Evolutionary conservation across 768 basidiomycete species (phyloP).

Genomic region (Lactarius vividus): DNA sequence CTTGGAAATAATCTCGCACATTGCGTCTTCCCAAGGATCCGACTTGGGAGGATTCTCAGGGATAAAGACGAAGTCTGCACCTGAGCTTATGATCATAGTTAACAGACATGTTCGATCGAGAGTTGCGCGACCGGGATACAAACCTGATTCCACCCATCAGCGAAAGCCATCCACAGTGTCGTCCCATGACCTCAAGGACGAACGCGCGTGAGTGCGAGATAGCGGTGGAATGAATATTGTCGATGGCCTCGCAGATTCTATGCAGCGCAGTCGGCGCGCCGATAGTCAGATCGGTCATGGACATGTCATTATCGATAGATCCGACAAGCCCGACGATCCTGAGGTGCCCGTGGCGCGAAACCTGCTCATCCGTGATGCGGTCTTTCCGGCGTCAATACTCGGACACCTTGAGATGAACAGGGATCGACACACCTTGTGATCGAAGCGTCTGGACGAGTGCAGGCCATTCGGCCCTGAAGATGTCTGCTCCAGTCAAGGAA

Average conservation of each 20-base stretch:
- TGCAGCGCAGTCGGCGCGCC: slow-evolving; percentile 95
- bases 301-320: slow-evolving; percentile 99
- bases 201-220: slow-evolving; percentile 95
- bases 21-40: slow-evolving; percentile 85
- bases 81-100: slow-evolving; percentile 48
- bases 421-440: slow-evolving; percentile 47
- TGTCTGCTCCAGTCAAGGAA: slow-evolving; percentile 92
- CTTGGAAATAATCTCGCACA: slow-evolving; percentile 81
- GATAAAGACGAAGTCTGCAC: slow-evolving; percentile 97
- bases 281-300: slow-evolving; percentile 94
- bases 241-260: slow-evolving; percentile 96
- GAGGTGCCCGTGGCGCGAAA: slow-evolving; percentile 72
- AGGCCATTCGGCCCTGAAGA: slow-evolving; percentile 94
- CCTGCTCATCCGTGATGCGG: slow-evolving; percentile 73
- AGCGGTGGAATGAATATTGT: slow-evolving; percentile 97
- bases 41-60: slow-evolving; percentile 84
- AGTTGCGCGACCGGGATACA: slow-evolving; percentile 29
- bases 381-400: slow-evolving; percentile 38
- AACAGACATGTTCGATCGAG: not conserved
- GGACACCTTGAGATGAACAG: not conserved
- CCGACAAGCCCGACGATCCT: slow-evolving; percentile 98
- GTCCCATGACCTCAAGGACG: slow-evolving; percentile 99
- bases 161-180: slow-evolving; percentile 99
- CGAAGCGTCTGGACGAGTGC: slow-evolving; percentile 68
- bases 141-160: slow-evolving; percentile 89